Evolutionary conservation across 2,329 filamentous ascomycete genomes (phyloP), one percentile per base, ranked within the genome.

Genomic region (Phoma sp.): DNA sequence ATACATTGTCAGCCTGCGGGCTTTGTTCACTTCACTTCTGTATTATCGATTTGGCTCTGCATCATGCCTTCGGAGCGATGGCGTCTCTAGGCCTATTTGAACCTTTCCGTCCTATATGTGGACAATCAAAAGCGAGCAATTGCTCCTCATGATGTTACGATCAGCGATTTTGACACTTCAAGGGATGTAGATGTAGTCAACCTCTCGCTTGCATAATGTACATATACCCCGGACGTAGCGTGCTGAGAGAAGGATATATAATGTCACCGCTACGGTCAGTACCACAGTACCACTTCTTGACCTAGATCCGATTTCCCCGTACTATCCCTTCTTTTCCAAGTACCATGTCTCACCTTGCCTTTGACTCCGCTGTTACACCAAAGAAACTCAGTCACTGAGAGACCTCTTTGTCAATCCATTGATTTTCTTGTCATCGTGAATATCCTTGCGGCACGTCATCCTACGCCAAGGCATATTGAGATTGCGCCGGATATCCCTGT

Each of bases 191-290:
- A 54, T 25, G 39, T 36, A 26, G 34, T 40, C 32, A n/a, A 47
- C 21, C 17, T 15, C 6, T 42, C 29, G 40, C 25, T 28, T 45
- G 51, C 45, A 40, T 43, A 39, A 29, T 54, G 45, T 49, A 54
- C 28, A 54, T 54, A 49, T 49, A 54, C 51, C 51, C 49, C 34
- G 5, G 17, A 45, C 14, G 45, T 54, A 54, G 45, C 34, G 21
- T 36, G 45, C 40, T 42, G 39, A 49, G 20, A 36, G 21, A 23
- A 36, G 21, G 26, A 49, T 49, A 45, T 25, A 49, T 23, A 54
- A 54, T 49, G 23, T 36, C 21, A 54, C 45, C 45, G 45, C 45
- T 49, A 49, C 39, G 40, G 39, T 36, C 46, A 49, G 34, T 17
- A 25, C 18, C 3, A 17, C 3, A 17, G 5, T 23, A 7, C 7